phyloP scores from a whole-genome alignment of 345 rosid species.

The Carallia pectinifolia region DNA sequence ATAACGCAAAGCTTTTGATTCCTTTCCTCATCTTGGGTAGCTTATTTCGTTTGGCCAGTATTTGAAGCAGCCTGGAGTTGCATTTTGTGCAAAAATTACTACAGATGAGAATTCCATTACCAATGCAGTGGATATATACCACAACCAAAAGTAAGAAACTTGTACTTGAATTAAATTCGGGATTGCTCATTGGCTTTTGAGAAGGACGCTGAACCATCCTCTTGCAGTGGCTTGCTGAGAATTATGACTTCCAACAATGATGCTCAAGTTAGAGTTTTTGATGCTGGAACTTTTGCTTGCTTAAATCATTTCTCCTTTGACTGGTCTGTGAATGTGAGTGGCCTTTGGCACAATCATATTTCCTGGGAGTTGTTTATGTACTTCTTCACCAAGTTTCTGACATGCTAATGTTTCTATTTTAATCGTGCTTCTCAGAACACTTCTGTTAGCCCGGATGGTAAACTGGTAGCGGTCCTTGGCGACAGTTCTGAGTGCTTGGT shows the following conservation, averaged over 20 bases:
- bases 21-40: background rate
- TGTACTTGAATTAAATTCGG: background rate
- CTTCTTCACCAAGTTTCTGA: background rate
- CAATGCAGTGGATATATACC: slow-evolving; percentile 75
- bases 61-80: slow-evolving; percentile 60
- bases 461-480: slow-evolving; percentile 72
- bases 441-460: slow-evolving; percentile 80
- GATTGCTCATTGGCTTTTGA: background rate
- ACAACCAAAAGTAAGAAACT: slow-evolving; percentile 42
- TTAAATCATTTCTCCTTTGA: slow-evolving; percentile 50
- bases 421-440: slow-evolving; percentile 46
- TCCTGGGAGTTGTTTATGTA: background rate
- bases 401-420: background rate
- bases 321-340: slow-evolving; percentile 94
- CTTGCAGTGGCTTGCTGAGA: slow-evolving; percentile 67
- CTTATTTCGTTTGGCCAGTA: slow-evolving; percentile 35
- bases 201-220: slow-evolving; percentile 9
- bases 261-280: slow-evolving; percentile 59
- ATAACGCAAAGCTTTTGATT: background rate
- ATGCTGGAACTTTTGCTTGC: slow-evolving; percentile 57
- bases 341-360: background rate
- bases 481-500: slow-evolving; percentile 76
- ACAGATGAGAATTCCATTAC: slow-evolving; percentile 81
- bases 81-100: slow-evolving; percentile 66
- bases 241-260: slow-evolving; percentile 75